phyloP scores from a whole-genome alignment of 2,329 filamentous ascomycete species.

The Leptodontidium sp. region DNA sequence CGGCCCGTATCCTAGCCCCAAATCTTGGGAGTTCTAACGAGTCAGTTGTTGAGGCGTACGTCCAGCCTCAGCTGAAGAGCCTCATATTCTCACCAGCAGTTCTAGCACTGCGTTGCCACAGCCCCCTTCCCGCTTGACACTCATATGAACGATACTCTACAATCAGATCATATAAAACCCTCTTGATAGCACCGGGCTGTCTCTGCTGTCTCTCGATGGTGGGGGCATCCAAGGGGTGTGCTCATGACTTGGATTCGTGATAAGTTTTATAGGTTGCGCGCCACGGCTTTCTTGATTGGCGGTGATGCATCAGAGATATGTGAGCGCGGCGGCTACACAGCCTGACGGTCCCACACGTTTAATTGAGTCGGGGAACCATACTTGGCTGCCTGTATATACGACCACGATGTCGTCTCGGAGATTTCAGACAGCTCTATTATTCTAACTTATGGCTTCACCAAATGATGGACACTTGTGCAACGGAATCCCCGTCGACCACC shows the following conservation, averaged over 20 bases:
- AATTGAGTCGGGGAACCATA: not conserved
- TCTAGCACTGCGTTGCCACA: too few species aligned
- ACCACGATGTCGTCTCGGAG: not conserved
- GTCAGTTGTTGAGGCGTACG: too few species aligned
- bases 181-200: not conserved
- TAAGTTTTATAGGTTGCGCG: not conserved
- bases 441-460: conserved; percentile 13
- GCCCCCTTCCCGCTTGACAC: too few species aligned
- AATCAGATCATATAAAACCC: not conserved
- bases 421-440: not conserved
- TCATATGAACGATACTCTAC: not conserved
- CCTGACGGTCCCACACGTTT: not conserved
- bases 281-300: not conserved
- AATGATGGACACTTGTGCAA: conserved; percentile 18
- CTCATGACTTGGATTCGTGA: not conserved
- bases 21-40: too few species aligned
- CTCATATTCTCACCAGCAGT: too few species aligned
- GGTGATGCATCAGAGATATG: not conserved
- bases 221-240: not conserved
- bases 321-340: not conserved
- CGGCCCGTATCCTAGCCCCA: too few species aligned
- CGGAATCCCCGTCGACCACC: conserved; percentile 18
- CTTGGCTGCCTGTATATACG: not conserved
- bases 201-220: not conserved
- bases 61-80: too few species aligned